Base-by-base conservation (phyloP, 2,329 filamentous ascomycete species). In the Chaetomiaceae sp. region DNA sequence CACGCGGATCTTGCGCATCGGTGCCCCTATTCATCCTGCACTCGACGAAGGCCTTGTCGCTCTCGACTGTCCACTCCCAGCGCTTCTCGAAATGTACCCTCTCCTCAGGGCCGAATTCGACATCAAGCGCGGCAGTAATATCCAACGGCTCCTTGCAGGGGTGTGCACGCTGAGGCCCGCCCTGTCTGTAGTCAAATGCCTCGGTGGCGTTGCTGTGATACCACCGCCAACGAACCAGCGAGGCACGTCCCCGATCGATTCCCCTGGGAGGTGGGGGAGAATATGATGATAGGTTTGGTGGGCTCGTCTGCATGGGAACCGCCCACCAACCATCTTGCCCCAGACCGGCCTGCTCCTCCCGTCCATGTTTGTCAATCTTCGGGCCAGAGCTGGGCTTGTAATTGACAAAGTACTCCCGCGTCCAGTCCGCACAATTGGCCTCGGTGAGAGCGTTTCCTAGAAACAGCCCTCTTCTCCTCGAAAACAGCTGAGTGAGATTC, bases 111-210 rank as follows among this genome's bases (percentile, higher is more conserved):
- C 48, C 55, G 14, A 23, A 25, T 1, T 44, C 21, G 5, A 1
- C 1, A 13, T 53, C 41, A 4, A 21, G 2, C n/a, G 11, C 25
- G 23, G 32, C 10, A 3, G 21, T 10, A n/a, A 20, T 4, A 3
- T 1, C 5, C n/a, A 54, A 11, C 4, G 32, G 29, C 1, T 5
- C 10, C 16, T 32, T 32, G 47, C 53, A 59, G 9, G 58, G 53
- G 16, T 60, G 34, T 3, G 25, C n/a, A 7, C 36, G 43, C n/a
- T 60, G 58, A 9, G 58, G 58, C 2, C 58, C 58, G 3, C 58
- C 58, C 9, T 57, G 6, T 5, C 53, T 32, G 30, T 53, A 55
- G 37, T 60, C 52, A 21, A 58, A 54, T 1, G 29, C 29, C 11
- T 5, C 11, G 1, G 21, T 47, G 13, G 33, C 38, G 2, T 25